A percentile compares a stretch with the other conserved stretches of the same genome.
Evolutionary conservation across 202 grass and related monocot genomes (phyloP).

Genomic region (Schoenoplectus triqueter): DNA sequence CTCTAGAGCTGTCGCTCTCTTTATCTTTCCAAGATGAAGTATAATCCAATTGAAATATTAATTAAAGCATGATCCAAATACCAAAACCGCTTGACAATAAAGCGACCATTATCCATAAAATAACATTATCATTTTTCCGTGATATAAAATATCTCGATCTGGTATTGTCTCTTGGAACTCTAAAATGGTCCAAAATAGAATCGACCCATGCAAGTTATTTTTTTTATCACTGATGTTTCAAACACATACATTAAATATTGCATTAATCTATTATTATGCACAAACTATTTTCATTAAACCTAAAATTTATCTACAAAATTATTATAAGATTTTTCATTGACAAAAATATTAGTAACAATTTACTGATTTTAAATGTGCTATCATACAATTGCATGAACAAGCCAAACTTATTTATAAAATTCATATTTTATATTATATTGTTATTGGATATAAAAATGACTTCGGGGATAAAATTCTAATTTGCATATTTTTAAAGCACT

Average conservation of each 20-base stretch:
- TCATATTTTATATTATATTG: background rate
- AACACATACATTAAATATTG: background rate
- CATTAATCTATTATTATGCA: background rate
- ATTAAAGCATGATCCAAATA: conserved; percentile 25
- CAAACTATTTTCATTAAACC: background rate
- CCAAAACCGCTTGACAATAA: background rate
- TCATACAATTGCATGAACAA: background rate
- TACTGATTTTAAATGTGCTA: background rate
- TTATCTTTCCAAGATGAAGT: background rate
- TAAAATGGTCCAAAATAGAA: background rate
- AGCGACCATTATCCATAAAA: conserved; percentile 6
- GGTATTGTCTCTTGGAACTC: background rate
- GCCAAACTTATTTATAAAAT: background rate
- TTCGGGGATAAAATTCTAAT: background rate
- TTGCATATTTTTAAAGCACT: background rate
- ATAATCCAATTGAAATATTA: background rate
- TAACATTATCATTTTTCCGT: conserved; percentile 5
- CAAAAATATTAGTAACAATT: background rate
- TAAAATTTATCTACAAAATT: background rate
- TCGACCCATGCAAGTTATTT: background rate
- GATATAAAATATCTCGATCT: conserved; percentile 18
- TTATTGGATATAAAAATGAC: background rate
- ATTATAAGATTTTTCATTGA: background rate
- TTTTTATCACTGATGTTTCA: background rate
- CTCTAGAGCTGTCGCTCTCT: background rate